Evolutionary conservation across 768 basidiomycete species (phyloP).

Genomic region (Agrocybe chaxingu): DNA sequence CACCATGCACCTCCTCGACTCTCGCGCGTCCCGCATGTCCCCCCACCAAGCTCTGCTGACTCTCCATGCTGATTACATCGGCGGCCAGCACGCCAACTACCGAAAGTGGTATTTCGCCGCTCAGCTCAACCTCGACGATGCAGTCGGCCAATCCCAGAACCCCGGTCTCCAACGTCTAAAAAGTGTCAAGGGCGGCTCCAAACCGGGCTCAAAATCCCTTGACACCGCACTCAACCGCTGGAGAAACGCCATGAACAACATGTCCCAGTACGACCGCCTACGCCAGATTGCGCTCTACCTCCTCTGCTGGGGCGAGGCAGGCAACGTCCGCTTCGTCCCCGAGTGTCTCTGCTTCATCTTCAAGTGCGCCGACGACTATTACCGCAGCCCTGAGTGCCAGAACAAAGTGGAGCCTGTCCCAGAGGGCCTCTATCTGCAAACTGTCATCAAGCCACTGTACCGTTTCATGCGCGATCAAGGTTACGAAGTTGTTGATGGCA

Average conservation of each 20-base stretch:
- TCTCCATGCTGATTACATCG: slow-evolving; percentile 98
- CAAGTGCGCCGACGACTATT: slow-evolving; percentile 99
- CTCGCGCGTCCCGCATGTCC: slow-evolving; percentile 96
- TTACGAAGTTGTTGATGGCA: slow-evolving; percentile 92
- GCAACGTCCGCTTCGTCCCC: slow-evolving; percentile 95
- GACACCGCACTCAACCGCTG: slow-evolving; percentile 93
- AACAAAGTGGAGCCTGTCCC: slow-evolving; percentile 89
- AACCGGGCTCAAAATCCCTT: slow-evolving; percentile 68
- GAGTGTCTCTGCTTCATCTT: slow-evolving; percentile 99
- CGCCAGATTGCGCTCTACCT: slow-evolving; percentile 95
- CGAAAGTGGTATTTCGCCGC: slow-evolving; percentile 99
- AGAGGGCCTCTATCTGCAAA: slow-evolving; percentile 89
- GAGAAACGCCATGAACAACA: slow-evolving; percentile 98
- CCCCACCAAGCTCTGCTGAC: slow-evolving; percentile 95
- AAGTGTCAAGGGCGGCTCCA: slow-evolving; percentile 65
- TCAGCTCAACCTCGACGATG: slow-evolving; percentile 98
- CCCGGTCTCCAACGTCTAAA: slow-evolving; percentile 88
- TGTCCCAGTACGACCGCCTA: slow-evolving; percentile 97
- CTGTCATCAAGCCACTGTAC: slow-evolving; percentile 93
- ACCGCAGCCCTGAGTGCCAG: slow-evolving; percentile 97
- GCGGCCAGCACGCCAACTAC: slow-evolving; percentile 98
- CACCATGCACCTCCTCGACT: slow-evolving; percentile 96
- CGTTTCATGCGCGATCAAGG: slow-evolving; percentile 96
- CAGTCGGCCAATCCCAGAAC: slow-evolving; percentile 92
- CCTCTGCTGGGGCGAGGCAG: slow-evolving; percentile 97